Evolutionary conservation across 768 basidiomycete genomes (phyloP), one percentile per base, ranked within the genome.

Genomic region (Lactarius sp.): DNA sequence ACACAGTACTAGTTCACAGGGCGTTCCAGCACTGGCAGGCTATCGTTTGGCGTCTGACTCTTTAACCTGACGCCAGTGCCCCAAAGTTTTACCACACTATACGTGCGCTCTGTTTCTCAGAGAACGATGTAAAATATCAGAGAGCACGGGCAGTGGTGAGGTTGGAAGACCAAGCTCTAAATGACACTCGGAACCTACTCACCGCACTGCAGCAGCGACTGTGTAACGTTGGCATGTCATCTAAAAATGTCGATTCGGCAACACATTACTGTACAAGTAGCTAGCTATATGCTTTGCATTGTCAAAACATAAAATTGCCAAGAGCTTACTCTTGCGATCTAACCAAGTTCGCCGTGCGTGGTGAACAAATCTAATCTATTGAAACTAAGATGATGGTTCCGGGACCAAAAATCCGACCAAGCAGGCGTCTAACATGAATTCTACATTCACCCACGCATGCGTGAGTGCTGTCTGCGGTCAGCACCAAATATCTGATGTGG

Each of bases 381-480:
- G 10, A 47, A 22, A n/a, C 54, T 59, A 64, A 14, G 76, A 73
- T 37, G 78, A 75, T 34, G 85, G 82, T 69, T 93, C 91, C 1
- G 87, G 74, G 13, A 94, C 85, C 46, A 99, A 77, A 70, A 97
- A 91, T 16, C 96, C 96, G 42, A 99, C 89, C 52, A 97, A 78
- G 73, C 93, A 98, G 39, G 85, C 81, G 71, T 98, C 95, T 22
- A 99, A 79, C 92, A 98, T 97, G 69, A 88, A 88, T 56, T 99
- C 96, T n/a, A 82, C 84, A 69, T 93, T 98, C 37, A 99, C 94
- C 96, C 96, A 99, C 4, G 88, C 91, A 74, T 99, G 96, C 0
- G 95, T 98, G 27, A 83, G 75, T 52, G 89, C 96, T 98, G 67
- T 31, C 47, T 52, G 39, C 27, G n/a, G 36, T 61, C 12, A 39